Conservation (phyloP, 768 basidiomycete genomes). For the Astraeus odoratus region DNA sequence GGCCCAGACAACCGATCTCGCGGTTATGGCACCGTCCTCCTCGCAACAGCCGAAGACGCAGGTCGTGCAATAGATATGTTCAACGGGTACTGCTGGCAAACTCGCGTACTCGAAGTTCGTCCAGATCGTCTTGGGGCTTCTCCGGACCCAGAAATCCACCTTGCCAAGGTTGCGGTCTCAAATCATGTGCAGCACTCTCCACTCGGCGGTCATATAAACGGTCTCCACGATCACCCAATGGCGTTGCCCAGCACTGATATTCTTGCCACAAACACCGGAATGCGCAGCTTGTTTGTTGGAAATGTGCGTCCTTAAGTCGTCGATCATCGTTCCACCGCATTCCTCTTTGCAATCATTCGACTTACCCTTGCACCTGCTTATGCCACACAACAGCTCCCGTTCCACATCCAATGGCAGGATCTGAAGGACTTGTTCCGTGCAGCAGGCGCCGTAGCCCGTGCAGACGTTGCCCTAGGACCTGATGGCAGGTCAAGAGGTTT, state of each 20-base stretch:
- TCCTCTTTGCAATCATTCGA: slow-evolving; percentile 2
- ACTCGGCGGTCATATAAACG: slow-evolving; percentile 8
- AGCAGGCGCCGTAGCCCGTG: slow-evolving; percentile 84
- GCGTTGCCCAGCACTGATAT: slow-evolving; percentile 17
- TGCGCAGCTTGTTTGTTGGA: slow-evolving; percentile 75
- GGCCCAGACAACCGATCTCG: slow-evolving; percentile 88
- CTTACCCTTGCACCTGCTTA: slow-evolving; percentile 7
- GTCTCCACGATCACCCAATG: slow-evolving; percentile 14
- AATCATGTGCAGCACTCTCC: slow-evolving; percentile 2
- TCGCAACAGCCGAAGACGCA: slow-evolving; percentile 93
- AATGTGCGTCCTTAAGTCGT: slow-evolving; percentile 52
- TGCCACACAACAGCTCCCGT: slow-evolving; percentile 61
- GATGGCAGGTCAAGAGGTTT: slow-evolving; percentile 90
- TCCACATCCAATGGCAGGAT: slow-evolving; percentile 97
- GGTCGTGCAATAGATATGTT: slow-evolving; percentile 93
- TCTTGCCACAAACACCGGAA: slow-evolving; percentile 23
- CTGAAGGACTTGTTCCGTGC: slow-evolving; percentile 93
- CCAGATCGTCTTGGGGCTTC: slow-evolving; percentile 61
- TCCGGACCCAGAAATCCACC: slow-evolving; percentile 17
- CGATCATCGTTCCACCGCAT: not conserved
- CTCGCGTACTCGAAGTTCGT: slow-evolving; percentile 83
- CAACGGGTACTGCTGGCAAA: slow-evolving; percentile 97
- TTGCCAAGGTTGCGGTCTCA: not conserved
- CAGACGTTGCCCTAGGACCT: slow-evolving; percentile 82
- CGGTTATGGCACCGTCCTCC: slow-evolving; percentile 91